Percentiles rank a stretch among this genome's conserved stretches.
phyloP scores from a whole-genome alignment of 73 alveolate genomes.

The Stentor coeruleus region DNA sequence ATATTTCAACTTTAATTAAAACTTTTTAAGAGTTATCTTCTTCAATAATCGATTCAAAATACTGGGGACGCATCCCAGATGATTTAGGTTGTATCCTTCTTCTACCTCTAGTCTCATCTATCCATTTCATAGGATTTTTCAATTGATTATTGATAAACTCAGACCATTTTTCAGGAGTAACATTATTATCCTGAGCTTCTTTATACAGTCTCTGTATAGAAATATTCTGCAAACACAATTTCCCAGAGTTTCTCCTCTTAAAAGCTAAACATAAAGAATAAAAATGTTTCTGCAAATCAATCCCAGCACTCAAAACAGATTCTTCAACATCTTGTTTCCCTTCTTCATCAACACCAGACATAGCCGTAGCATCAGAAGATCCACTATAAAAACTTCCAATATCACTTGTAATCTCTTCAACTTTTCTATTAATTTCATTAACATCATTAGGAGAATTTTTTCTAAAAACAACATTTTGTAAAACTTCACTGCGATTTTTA shows the following conservation, averaged over 20 bases:
- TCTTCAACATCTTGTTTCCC: constrained; percentile 8
- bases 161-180: constrained; percentile 14
- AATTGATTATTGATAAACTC: neutral
- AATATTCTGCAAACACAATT: neutral
- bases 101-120: neutral
- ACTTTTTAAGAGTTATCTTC: too few relatives aligned
- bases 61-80: neutral
- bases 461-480: neutral
- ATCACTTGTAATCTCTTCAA: constrained; percentile 14
- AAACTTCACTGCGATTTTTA: neutral
- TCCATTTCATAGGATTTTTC: neutral
- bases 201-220: constrained; percentile 5
- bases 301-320: neutral
- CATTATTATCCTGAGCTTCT: neutral
- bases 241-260: neutral
- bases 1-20: too few relatives aligned
- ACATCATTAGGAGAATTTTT: neutral
- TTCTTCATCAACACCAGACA: neutral
- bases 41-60: constrained; percentile 19
- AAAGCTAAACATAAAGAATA: neutral
- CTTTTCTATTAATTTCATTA: neutral
- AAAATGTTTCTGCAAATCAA: neutral
- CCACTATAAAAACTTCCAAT: neutral
- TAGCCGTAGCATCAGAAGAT: neutral
- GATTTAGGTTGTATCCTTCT: neutral